Evolutionary conservation across 1,284 basidiomycete species (phyloP), one percentile per base, ranked within the genome.

Genomic region (Cryptococcus sp.): DNA sequence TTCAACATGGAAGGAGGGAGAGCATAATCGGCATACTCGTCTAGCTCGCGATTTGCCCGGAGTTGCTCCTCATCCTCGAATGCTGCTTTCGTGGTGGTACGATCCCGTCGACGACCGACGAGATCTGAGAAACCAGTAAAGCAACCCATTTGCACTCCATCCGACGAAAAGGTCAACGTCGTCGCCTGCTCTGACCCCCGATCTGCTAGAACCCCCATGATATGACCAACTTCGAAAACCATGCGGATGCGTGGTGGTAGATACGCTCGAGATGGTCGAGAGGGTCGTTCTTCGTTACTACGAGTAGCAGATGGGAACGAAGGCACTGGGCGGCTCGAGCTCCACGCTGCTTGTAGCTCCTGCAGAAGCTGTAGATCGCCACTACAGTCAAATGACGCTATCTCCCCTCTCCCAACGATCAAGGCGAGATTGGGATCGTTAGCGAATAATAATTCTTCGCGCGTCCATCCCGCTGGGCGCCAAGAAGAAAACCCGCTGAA

Each of bases 381-480:
- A 1, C 70, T 64, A 5, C 68, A 55, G 47, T 75, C 72, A n/a
- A 76, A 41, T 0, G 72, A 72, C 5, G 65, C 69, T 27, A 78
- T 59, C 5, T 53, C 53, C 1, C 65, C 67, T 25, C 61, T 53
- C 1, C 61, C 62, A 19, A 75, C 64, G 8, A 75, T 50, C 19
- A 78, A 52, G 2, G 70, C 65, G 16, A 74, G 60, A 49, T 77
- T 77, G 4, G 70, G 71, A 41, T 78, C 76, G 19, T 61, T 63
- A 11, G 67, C 58, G 50, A 77, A 78, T 10, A 77, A 44, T 20
- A 74, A 48, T 35, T 76, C 70, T 16, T 69, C 66, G 8, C 69
- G 49, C 3, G 60, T 65, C 72, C 74, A 77, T 0, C 70, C 72
- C 1, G 51, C 49, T 1, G 75, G 76, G 39, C 70, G 47, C 74